Evolutionary conservation across 495 filamentous ascomycete species (phyloP).

Genomic region (Thozetella sp.): DNA sequence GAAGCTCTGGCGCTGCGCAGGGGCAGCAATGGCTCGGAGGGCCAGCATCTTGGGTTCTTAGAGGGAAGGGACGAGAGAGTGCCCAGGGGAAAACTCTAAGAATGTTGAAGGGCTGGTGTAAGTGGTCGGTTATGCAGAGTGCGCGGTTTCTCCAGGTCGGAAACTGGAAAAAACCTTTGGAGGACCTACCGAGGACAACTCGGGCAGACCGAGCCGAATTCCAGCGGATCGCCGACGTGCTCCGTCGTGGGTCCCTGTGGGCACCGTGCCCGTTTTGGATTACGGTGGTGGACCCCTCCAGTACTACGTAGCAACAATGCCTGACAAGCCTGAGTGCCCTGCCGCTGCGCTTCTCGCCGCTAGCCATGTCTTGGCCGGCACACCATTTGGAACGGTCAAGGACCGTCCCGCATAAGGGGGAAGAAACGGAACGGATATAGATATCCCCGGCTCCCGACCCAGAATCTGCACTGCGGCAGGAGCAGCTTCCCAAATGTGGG

Average conservation of each 20-base stretch:
- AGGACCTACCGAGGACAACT: neutral
- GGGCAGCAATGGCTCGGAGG: conserved; percentile 51
- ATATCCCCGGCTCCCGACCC: neutral
- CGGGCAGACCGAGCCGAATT: conserved; percentile 2
- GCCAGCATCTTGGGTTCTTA: conserved; percentile 47
- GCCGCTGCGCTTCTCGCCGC: no score
- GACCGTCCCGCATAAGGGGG: no score
- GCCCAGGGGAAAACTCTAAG: neutral
- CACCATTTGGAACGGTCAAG: no score
- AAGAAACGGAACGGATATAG: neutral
- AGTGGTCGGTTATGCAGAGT: neutral
- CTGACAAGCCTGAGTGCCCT: no score
- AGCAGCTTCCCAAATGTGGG: neutral
- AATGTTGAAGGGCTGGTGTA: neutral
- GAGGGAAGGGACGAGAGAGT: conserved; percentile 20
- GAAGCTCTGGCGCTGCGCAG: conserved; percentile 52
- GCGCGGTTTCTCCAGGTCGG: neutral
- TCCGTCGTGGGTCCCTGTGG: neutral
- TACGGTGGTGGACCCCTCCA: no score
- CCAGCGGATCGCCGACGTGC: neutral
- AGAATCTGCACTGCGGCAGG: neutral
- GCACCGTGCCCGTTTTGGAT: no score
- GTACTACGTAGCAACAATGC: no score
- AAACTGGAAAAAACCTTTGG: neutral
- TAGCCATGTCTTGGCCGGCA: no score